A percentile compares a stretch with the other conserved stretches of the same genome.
phyloP scores from a whole-genome alignment of 2,329 filamentous ascomycete genomes.

The Xenoacremonium recifei region DNA sequence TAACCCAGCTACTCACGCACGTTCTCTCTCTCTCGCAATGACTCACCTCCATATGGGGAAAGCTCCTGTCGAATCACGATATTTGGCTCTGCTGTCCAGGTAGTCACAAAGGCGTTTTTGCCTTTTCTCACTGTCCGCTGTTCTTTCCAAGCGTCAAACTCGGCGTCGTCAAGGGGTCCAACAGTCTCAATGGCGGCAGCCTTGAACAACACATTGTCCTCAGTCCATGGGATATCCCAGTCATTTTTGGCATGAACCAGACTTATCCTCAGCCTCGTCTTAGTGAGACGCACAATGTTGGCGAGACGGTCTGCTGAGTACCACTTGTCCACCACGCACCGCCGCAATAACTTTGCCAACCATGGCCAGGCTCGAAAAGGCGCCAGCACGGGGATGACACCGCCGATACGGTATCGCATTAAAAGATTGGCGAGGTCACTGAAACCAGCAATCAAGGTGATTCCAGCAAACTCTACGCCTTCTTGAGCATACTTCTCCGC shows the following conservation, averaged over 20 bases:
- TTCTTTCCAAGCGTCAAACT: constrained; percentile 45
- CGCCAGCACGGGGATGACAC: constrained; percentile 74
- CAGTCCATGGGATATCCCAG: constrained; percentile 73
- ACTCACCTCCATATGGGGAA: constrained; percentile 54
- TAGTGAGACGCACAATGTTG: constrained; percentile 52
- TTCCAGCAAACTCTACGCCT: constrained; percentile 70
- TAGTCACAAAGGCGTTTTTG: constrained; percentile 47
- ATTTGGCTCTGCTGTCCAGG: constrained; percentile 42
- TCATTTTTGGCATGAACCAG: constrained; percentile 82
- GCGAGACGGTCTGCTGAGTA: constrained; percentile 65
- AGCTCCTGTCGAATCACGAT: constrained; percentile 54
- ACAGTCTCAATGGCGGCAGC: constrained; percentile 55
- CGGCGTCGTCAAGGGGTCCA: constrained; percentile 32
- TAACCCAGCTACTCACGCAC: constrained; percentile 10
- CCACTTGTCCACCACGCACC: constrained; percentile 78
- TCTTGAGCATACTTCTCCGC: constrained; percentile 65
- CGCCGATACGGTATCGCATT: constrained; percentile 74
- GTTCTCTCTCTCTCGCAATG: neutral
- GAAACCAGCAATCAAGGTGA: constrained; percentile 80
- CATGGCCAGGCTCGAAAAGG: constrained; percentile 68
- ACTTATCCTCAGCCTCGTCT: constrained; percentile 59
- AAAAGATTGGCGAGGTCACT: constrained; percentile 71
- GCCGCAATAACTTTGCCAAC: constrained; percentile 59
- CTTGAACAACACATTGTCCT: constrained; percentile 64
- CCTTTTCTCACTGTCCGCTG: constrained; percentile 42